phyloP scores from a whole-genome alignment of 2,329 filamentous ascomycete species.

The Harringtonia lauricola region DNA sequence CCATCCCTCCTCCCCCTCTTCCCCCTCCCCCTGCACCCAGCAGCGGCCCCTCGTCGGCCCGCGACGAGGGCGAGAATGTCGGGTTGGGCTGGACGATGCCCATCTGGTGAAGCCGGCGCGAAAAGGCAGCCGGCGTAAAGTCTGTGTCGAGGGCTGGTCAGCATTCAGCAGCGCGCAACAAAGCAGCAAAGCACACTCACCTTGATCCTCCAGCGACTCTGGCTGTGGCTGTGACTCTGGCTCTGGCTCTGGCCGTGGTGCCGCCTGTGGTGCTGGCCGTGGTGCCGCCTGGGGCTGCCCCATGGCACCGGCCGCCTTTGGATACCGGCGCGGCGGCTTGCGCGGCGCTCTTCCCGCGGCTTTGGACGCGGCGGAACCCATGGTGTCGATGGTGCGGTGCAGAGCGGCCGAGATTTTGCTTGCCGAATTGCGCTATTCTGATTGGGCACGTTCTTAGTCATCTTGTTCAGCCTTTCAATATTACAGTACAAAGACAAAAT shows the following conservation, averaged over 20 bases:
- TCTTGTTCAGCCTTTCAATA: no score
- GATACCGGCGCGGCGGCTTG: slow-evolving; percentile 14
- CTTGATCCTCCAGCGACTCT: not conserved
- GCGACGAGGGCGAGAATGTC: slow-evolving; percentile 41
- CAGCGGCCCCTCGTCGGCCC: slow-evolving; percentile 18
- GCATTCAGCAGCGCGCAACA: not conserved
- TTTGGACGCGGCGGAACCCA: slow-evolving; percentile 38
- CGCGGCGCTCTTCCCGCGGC: slow-evolving; percentile 34
- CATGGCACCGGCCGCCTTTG: not conserved
- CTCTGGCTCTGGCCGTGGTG: slow-evolving; percentile 1
- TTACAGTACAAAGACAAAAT: no score
- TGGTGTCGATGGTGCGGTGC: slow-evolving; percentile 10
- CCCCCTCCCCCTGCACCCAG: no score
- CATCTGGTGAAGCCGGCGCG: slow-evolving; percentile 40
- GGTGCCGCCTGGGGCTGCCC: not conserved
- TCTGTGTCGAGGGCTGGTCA: slow-evolving; percentile 28
- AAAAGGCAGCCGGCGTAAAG: slow-evolving; percentile 28
- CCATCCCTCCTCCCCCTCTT: no score
- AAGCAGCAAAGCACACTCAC: no score
- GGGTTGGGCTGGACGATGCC: slow-evolving; percentile 43
- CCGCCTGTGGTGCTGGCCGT: slow-evolving; percentile 7
- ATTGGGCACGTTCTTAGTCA: no score
- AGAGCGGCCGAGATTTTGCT: not conserved
- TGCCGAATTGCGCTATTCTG: no score
- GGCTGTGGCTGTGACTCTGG: not conserved